Evolutionary conservation across 768 basidiomycete species (phyloP).

Genomic region (Lactifluus echinatus): DNA sequence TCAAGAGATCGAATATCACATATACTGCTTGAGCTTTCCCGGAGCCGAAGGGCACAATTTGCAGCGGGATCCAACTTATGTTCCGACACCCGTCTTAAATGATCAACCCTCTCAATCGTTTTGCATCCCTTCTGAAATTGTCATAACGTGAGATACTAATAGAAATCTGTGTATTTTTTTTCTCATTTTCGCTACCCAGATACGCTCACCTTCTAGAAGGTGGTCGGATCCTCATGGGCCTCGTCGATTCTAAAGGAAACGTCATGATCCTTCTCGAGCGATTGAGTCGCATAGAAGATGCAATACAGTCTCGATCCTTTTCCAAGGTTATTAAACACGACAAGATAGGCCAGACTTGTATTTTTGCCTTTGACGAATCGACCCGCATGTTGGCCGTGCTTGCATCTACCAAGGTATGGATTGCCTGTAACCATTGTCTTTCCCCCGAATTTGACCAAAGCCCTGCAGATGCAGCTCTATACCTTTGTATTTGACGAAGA

Average conservation of each 20-base stretch:
- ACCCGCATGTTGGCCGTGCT: conserved; percentile 44
- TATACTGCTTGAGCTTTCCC: conserved; percentile 3
- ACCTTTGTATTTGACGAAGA: conserved; percentile 24
- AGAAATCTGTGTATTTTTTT: no score
- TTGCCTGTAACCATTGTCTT: background rate
- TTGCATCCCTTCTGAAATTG: background rate
- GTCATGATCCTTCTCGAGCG: conserved; percentile 14
- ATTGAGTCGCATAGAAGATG: background rate
- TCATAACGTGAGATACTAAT: conserved; percentile 2
- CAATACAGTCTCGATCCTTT: background rate
- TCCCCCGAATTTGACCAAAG: background rate
- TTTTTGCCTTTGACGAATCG: conserved; percentile 45
- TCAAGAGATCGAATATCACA: conserved; percentile 9
- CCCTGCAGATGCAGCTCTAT: conserved; percentile 30
- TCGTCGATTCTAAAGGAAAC: conserved; percentile 7
- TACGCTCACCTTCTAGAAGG: conserved; percentile 15
- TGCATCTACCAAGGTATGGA: conserved; percentile 33
- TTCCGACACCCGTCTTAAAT: conserved; percentile 5
- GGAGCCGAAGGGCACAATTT: conserved; percentile 9
- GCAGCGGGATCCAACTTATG: conserved; percentile 14
- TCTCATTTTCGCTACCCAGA: background rate
- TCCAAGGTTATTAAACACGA: conserved; percentile 31
- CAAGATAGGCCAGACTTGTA: conserved; percentile 38
- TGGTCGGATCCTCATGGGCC: conserved; percentile 11
- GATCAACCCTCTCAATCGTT: conserved; percentile 10